Evolutionary conservation across 2,329 filamentous ascomycete species (phyloP).

Genomic region (Lachnellula arida): DNA sequence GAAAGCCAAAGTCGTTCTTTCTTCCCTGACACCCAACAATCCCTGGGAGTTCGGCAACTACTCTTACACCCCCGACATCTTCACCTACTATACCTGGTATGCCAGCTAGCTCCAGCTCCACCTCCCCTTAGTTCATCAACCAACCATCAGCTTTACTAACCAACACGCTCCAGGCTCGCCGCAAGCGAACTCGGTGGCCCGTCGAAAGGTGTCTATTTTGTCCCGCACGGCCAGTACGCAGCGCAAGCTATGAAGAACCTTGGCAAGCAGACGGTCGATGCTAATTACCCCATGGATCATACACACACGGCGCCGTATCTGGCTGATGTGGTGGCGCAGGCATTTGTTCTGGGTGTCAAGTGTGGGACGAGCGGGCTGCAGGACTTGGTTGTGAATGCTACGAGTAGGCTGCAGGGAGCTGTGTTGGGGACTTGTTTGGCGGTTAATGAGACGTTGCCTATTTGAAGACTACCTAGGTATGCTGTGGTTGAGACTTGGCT

Average conservation of each 20-base stretch:
- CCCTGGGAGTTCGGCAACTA: conserved; percentile 53
- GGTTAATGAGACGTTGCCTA: conserved; percentile 16
- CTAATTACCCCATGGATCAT: conserved; percentile 51
- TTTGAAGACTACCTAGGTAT: conserved; percentile 8
- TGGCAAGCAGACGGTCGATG: conserved; percentile 43
- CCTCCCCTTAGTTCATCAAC: neutral
- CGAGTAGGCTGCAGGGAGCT: conserved; percentile 14
- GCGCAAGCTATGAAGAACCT: conserved; percentile 28
- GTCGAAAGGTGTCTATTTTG: conserved; percentile 18
- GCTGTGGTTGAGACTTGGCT: too few relatives aligned
- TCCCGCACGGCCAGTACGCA: conserved; percentile 20
- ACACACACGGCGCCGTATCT: conserved; percentile 53
- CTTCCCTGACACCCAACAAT: conserved; percentile 57
- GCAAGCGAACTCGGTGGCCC: conserved; percentile 18
- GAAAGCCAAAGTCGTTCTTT: conserved; percentile 55
- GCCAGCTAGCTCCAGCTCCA: neutral
- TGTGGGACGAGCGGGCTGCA: conserved; percentile 15
- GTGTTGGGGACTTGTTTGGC: conserved; percentile 15
- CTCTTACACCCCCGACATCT: conserved; percentile 42
- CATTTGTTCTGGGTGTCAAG: conserved; percentile 38
- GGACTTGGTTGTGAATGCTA: conserved; percentile 17
- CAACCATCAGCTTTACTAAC: neutral
- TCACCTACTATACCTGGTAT: conserved; percentile 45
- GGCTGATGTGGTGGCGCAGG: conserved; percentile 48
- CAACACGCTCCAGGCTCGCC: conserved; percentile 8